Conservation (phyloP, 2,329 filamentous ascomycete species). For the Pseudogymnoascus sp. region DNA sequence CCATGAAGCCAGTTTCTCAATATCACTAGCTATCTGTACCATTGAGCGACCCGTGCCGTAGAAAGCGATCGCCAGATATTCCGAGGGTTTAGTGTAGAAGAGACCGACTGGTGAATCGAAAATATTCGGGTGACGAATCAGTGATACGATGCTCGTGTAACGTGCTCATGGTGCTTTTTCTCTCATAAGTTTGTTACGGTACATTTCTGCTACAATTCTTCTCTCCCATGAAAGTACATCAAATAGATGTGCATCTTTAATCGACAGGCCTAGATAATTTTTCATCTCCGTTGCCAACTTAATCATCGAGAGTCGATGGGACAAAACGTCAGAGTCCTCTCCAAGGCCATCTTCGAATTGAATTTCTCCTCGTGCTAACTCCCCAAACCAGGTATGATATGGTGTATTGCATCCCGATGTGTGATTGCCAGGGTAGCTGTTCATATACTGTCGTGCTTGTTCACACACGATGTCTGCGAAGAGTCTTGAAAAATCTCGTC, state of each 20-base stretch:
- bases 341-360: background rate
- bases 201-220: background rate
- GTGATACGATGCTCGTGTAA: background rate
- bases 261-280: background rate
- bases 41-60: background rate
- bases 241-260: background rate
- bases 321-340: background rate
- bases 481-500: background rate
- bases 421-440: background rate
- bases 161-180: background rate
- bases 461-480: background rate
- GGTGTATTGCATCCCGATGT: background rate
- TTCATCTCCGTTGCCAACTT: background rate
- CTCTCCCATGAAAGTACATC: background rate
- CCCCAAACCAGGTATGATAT: background rate
- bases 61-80: background rate
- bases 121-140: background rate
- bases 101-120: background rate
- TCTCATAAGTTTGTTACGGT: background rate
- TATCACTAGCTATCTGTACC: background rate
- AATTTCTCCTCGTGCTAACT: background rate
- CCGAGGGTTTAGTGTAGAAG: background rate
- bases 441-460: background rate
- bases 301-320: background rate
- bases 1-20: background rate